Evolutionary conservation across 2,329 filamentous ascomycete genomes (phyloP), one percentile per base, ranked within the genome.

Genomic region (Myriosclerotinia scirpicola): DNA sequence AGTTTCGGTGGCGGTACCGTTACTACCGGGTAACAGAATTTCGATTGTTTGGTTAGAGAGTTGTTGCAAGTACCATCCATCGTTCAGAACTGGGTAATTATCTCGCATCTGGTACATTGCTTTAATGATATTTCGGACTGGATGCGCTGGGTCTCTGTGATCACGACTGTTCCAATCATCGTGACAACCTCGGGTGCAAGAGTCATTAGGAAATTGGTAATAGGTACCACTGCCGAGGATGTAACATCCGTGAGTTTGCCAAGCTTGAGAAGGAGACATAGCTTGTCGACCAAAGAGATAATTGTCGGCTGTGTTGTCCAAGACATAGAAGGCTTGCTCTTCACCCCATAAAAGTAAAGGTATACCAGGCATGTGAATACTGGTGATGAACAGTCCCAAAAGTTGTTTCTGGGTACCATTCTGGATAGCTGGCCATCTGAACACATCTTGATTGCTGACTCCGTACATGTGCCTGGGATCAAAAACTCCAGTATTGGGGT

Each of bases 231-330:
- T 83, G 22, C 80, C 79, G 5, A 88, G 79, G 17, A 78, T 77
- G 76, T 88, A 89, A 73, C 87, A 90, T 7, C 87, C 87, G 71
- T 90, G 87, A 46, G 82, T 80, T 71, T 87, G 84, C 87, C 87
- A 90, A 2, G 86, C 87, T 3, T 82, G 82, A 2, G 85, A 80
- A 3, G 85, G 81, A 11, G 84, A 83, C 82, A 90, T 88, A 2
- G 87, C 78, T 73, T 86, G 84, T 71, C 87, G 83, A 26, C 87
- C 87, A 73, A 85, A 90, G 53, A 90, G 81, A 72, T 89, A 90
- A 72, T 89, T 88, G 67, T 79, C 78, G 5, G 86, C 86, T 0
- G 86, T 87, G 67, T 84, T 87, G 73, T 90, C 87, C 3, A 89
- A 77, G 0, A 87, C 78, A 71, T 89, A 89, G 68, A 86, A 86